Evolutionary conservation across 345 rosid genomes (phyloP).

Genomic region (Gossypium rotundifolium): DNA sequence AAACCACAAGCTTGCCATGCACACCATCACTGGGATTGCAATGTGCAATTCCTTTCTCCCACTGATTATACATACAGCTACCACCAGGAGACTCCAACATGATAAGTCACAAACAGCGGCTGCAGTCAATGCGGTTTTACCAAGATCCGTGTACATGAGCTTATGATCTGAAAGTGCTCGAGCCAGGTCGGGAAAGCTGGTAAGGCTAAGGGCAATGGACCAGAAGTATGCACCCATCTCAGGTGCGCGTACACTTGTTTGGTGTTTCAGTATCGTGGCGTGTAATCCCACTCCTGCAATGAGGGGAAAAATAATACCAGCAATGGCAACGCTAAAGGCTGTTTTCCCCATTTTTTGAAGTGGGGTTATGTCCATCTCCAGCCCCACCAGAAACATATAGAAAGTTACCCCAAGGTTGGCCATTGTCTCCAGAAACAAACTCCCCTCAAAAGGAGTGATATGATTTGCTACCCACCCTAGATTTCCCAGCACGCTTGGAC

Average conservation of each 20-base stretch:
- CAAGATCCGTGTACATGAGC: constrained; percentile 44
- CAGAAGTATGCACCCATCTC: constrained; percentile 20
- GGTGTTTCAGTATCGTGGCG: neutral
- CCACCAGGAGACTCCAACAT: constrained; percentile 31
- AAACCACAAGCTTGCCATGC: constrained; percentile 21
- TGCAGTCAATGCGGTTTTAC: constrained; percentile 30
- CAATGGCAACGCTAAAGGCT: constrained; percentile 20
- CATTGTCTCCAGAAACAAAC: constrained; percentile 5
- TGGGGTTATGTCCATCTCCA: constrained; percentile 18
- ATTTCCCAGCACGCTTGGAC: neutral
- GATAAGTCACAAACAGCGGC: constrained; percentile 31
- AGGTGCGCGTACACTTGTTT: neutral
- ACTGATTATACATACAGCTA: constrained; percentile 9
- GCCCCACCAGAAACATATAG: constrained; percentile 19
- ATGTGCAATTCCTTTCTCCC: neutral
- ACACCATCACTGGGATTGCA: constrained; percentile 3
- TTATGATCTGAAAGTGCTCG: constrained; percentile 34
- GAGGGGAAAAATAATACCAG: constrained; percentile 26
- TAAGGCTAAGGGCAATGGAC: constrained; percentile 34
- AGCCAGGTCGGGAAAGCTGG: constrained; percentile 43
- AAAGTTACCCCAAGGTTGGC: constrained; percentile 13
- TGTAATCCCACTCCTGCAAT: constrained; percentile 17
- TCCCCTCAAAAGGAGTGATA: constrained; percentile 4
- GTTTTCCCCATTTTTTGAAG: constrained; percentile 1
- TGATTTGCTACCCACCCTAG: neutral